Base-by-base conservation (phyloP, 306 rosid genomes). In the Oxytropis ochrocephala region DNA sequence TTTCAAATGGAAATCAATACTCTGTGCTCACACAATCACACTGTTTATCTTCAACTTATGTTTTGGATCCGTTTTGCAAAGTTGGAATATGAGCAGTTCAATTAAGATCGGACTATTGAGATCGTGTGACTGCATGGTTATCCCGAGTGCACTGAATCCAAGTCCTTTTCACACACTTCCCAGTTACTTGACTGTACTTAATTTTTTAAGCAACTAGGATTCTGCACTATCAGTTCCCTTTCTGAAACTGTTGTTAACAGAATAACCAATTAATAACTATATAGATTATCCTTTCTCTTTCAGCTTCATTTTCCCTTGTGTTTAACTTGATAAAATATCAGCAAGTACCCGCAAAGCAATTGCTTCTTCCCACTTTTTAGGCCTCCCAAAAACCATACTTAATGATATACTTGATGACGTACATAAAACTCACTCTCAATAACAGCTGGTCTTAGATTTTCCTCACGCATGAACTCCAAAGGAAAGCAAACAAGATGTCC, bases 401-500 rank as follows among this genome's bases (percentile, higher is more conserved):
- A 94, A 79, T 91, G 92, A 70, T 89, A 94, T 32, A 94, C 99
- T 43, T 89, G 97, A 78, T 94, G 87, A 12, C 95, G 30, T 65
- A 82, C 96, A 74, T 91, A 91, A 47, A 91, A 95, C 81, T 95
- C 97, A 33, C 97, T 91, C 81, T 89, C 96, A 39, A 84, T 95
- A 75, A 91, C 89, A 58, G 85, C 99, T 14, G 99, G 99, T 85
- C 99, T 80, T 24, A 95, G 75, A 76, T 95, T 97, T 89, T 95
- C 99, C 55, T 82, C 84, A 71, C 90, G 73, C 88, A 95, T 89
- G 85, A 95, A 95, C 61, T 95, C 95, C 77, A 95, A 72, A 8
- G 99, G 97, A 79, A 89, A 91, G 3, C 85, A 95, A 52, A 95
- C 99, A 42, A 95, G 99, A 81, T 84, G 97, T 9, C 97, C 99